These are phyloP conservation scores for Arctium minus DNA, from an alignment of 129 eudicot species.

Conservation along the genomic window DNA sequence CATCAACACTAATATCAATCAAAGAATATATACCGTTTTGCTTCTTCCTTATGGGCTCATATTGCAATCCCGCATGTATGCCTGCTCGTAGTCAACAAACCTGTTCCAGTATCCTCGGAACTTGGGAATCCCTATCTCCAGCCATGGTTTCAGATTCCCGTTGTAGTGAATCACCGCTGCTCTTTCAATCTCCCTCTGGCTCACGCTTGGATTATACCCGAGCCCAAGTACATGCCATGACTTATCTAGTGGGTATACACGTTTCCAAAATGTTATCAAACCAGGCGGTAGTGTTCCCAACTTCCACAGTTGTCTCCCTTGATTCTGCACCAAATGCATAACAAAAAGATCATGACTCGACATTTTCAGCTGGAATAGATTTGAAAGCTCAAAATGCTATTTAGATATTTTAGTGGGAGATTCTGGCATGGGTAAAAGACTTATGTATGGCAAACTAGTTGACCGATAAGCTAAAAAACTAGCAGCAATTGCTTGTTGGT, in stretches of 20 bases:
- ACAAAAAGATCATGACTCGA: not conserved
- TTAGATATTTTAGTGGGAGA: not conserved
- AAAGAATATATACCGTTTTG: slow-evolving; percentile 31
- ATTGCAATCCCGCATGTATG: slow-evolving; percentile 85
- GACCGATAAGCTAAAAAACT: not conserved
- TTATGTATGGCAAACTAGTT: not conserved
- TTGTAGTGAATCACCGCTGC: slow-evolving; percentile 92
- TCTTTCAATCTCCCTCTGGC: slow-evolving; percentile 69
- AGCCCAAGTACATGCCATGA: slow-evolving; percentile 97
- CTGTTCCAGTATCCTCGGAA: slow-evolving; percentile 71
- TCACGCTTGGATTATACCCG: slow-evolving; percentile 86
- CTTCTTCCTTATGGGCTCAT: slow-evolving; percentile 49
- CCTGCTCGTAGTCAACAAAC: slow-evolving; percentile 73
- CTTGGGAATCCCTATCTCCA: slow-evolving; percentile 87
- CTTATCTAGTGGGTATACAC: slow-evolving; percentile 61
- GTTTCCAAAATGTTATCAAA: slow-evolving; percentile 82
- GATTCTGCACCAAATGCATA: slow-evolving; percentile 51
- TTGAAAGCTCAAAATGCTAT: not conserved
- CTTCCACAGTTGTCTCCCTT: slow-evolving; percentile 85
- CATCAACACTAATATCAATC: slow-evolving; percentile 19
- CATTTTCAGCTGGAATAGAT: not conserved
- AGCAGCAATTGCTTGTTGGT: not conserved
- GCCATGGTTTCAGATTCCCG: slow-evolving; percentile 96
- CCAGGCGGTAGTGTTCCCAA: slow-evolving; percentile 97
- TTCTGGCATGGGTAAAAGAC: not conserved